A percentile compares a stretch with the other conserved stretches of the same genome.
Conservation (phyloP, 768 basidiomycete genomes). For the Chalciporus sphaerocephalus region DNA sequence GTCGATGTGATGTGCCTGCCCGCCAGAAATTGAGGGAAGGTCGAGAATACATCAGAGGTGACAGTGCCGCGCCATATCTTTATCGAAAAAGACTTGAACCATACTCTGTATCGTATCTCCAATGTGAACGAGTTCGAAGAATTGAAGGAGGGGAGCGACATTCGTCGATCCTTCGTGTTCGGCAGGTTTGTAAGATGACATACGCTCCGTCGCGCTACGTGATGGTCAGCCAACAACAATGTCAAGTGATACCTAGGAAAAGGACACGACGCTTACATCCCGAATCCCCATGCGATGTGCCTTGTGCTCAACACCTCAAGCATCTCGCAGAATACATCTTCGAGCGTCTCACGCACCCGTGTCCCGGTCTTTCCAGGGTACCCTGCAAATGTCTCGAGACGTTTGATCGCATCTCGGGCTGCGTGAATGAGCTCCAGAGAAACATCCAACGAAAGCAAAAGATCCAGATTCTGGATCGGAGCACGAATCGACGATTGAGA, state of each 20-base stretch:
- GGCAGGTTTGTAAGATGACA: conserved; percentile 84
- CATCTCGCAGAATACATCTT: conserved; percentile 88
- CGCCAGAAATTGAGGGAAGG: background rate
- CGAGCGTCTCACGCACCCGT: conserved; percentile 87
- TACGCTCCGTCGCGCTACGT: conserved; percentile 78
- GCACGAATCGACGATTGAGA: conserved; percentile 18
- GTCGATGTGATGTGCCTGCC: conserved; percentile 81
- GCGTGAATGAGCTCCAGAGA: conserved; percentile 91
- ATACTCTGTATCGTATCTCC: conserved; percentile 97
- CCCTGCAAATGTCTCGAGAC: conserved; percentile 82
- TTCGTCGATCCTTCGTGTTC: conserved; percentile 77
- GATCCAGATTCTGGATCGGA: conserved; percentile 52
- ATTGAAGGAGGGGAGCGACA: conserved; percentile 91
- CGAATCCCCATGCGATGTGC: conserved; percentile 80
- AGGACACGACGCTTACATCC: conserved; percentile 43
- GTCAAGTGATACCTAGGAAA: background rate
- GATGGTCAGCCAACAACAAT: background rate
- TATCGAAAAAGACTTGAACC: conserved; percentile 98
- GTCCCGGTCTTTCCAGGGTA: conserved; percentile 88
- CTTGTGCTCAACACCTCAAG: conserved; percentile 70
- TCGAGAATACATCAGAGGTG: background rate
- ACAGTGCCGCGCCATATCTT: conserved; percentile 65
- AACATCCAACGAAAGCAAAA: conserved; percentile 86
- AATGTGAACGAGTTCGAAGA: conserved; percentile 95
- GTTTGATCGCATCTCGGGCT: conserved; percentile 85